Percentiles rank a stretch among this genome's conserved stretches.
Evolutionary conservation across 805 yeast genomes (phyloP).

Genomic region (Candida tammaniensis): DNA sequence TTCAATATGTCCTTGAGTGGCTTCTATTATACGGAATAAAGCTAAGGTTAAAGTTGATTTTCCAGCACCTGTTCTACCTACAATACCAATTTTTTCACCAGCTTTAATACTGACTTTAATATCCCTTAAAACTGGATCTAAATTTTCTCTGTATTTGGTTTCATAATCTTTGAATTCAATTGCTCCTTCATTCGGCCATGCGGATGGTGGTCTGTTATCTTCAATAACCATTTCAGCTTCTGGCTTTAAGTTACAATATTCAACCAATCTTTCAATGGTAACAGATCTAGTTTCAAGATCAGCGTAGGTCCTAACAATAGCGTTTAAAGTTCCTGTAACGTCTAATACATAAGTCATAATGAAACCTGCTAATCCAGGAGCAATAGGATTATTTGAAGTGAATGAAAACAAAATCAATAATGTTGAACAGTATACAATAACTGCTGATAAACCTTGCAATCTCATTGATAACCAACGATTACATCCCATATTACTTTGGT

Average conservation of each 20-base stretch:
- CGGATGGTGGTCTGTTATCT: conserved; percentile 30
- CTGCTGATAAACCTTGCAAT: conserved; percentile 33
- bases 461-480: conserved; percentile 39
- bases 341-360: conserved; percentile 34
- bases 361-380: conserved; percentile 37
- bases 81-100: conserved; percentile 88
- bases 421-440: conserved; percentile 28
- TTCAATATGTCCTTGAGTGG: conserved; percentile 62
- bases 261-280: conserved; percentile 35
- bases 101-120: conserved; percentile 64
- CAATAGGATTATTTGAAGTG: conserved; percentile 20
- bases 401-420: conserved; percentile 25
- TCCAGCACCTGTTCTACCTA: conserved; percentile 97
- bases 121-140: conserved; percentile 74
- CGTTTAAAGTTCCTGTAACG: conserved; percentile 28
- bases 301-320: conserved; percentile 32
- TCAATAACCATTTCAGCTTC: conserved; percentile 47
- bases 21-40: conserved; percentile 79
- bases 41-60: conserved; percentile 85
- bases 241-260: conserved; percentile 33
- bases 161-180: conserved; percentile 69
- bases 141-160: conserved; percentile 79
- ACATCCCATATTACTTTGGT: conserved; percentile 20
- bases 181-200: conserved; percentile 75
- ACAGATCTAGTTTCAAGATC: conserved; percentile 33